phyloP scores from a whole-genome alignment of 2,329 filamentous ascomycete species.

The Ramularia collo-cygni region DNA sequence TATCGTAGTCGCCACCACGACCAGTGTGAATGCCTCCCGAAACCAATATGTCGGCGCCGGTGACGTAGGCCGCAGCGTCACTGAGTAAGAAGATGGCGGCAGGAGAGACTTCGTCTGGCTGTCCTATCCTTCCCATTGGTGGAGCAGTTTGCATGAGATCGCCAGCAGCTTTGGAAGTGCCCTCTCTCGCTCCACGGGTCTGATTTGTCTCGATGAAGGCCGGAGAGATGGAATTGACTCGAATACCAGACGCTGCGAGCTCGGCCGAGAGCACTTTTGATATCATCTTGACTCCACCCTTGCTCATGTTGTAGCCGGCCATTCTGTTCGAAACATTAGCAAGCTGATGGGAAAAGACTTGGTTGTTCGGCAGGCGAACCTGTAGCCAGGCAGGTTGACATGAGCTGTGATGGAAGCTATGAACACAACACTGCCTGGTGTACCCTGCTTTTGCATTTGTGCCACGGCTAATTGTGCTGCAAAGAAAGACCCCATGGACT shows the following conservation, averaged over 20 bases:
- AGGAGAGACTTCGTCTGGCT: constrained; percentile 22
- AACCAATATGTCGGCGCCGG: constrained; percentile 31
- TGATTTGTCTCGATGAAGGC: constrained; percentile 24
- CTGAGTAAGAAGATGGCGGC: constrained; percentile 37
- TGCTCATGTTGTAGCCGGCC: constrained; percentile 29
- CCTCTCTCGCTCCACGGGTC: constrained; percentile 17
- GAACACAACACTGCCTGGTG: constrained; percentile 31
- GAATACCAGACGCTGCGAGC: constrained; percentile 26
- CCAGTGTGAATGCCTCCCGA: constrained; percentile 24
- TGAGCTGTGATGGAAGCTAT: constrained; percentile 32
- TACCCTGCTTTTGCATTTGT: constrained; percentile 29
- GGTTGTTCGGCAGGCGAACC: constrained; percentile 1
- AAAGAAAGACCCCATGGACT: constrained; percentile 31
- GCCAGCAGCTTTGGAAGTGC: constrained; percentile 15
- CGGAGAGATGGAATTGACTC: constrained; percentile 24
- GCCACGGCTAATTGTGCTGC: constrained; percentile 31
- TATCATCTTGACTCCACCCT: constrained; percentile 23
- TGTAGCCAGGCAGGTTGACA: constrained; percentile 27
- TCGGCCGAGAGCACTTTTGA: constrained; percentile 29
- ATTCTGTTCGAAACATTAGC: constrained; percentile 11
- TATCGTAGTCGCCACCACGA: constrained; percentile 17
- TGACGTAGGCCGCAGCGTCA: constrained; percentile 38
- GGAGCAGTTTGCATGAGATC: constrained; percentile 21
- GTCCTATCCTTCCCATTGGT: constrained; percentile 17
- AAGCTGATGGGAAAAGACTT: not conserved